Evolutionary conservation across 371 early-diverging fungal species (phyloP), one percentile per base, ranked within the genome.

Genomic region (Smittium mucronatum): DNA sequence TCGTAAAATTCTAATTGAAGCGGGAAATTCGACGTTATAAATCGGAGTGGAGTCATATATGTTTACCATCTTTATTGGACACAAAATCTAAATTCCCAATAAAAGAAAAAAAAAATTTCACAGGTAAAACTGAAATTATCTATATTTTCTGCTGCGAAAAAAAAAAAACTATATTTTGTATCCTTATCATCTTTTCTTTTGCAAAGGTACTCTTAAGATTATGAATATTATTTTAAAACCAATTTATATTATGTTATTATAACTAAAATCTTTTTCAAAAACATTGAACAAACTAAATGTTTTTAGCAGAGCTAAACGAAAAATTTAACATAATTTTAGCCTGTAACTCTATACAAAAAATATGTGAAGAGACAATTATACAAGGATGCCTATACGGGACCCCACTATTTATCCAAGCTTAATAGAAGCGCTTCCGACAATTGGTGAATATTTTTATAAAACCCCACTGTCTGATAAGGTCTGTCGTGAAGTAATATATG

Each of bases 141-240:
- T n/a, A n/a, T n/a, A n/a, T n/a, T n/a, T n/a, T n/a, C n/a, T n/a
- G n/a, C n/a, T n/a, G n/a, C n/a, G n/a, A n/a, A n/a, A n/a, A n/a
- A n/a, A n/a, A n/a, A n/a, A n/a, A n/a, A n/a, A n/a, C n/a, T 47
- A 5, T 21, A 47, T 47, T 47, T 47, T 11, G 47, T 47, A 47
- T 47, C 47, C 47, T 47, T 47, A 47, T 47, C 47, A 47, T 47
- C 47, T 47, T 47, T 47, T 47, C 47, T 47, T 47, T 47, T 21
- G 47, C 47, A 47, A 47, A 47, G 47, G 47, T 47, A 47, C 47
- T 47, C 47, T 47, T n/a, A n/a, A n/a, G n/a, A n/a, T n/a, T n/a
- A n/a, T n/a, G n/a, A n/a, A n/a, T n/a, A n/a, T n/a, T n/a, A n/a
- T n/a, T n/a, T n/a, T n/a, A n/a, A n/a, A n/a, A n/a, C n/a, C n/a